Evolutionary conservation across 352 stramenopile species (phyloP), one percentile per base, ranked within the genome.

Genomic region (Aphanomyces euteiches): DNA sequence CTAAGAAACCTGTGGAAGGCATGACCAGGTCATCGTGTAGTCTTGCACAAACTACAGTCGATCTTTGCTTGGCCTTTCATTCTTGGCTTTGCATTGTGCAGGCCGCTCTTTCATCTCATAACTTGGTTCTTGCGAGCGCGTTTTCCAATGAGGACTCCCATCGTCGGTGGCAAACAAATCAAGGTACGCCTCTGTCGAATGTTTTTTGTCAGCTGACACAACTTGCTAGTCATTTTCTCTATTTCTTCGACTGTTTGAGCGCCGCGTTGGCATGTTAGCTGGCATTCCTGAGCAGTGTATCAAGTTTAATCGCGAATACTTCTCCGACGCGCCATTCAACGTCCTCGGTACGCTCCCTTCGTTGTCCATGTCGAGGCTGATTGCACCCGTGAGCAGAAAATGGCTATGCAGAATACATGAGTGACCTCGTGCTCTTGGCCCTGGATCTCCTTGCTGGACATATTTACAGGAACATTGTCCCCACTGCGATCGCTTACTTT

Each of bases 241-340:
- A 3, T 84, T 83, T n/a, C 34, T 83, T 12, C 77, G 74, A 12
- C 58, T 87, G 41, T 41, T 84, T 8, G 73, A 58, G 8, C 74
- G 73, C 38, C 76, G 81, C n/a, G 1, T 79, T 4, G 45, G 75
- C 34, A 76, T 75, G 34, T 54, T 81, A 41, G 70, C 78, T 5
- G 76, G 50, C 57, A 45, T 67, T 34, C 13, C 59, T 15, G 59
- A 67, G 41, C 39, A 67, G 43, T 67, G 39, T 34, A 50, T 67
- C 40, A 67, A 67, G 19, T 67, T 56, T 45, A 67, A 67, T n/a
- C 59, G 28, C 59, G 19, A 43, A 13, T 39, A 56, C 39, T 37
- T 53, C 21, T 67, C 59, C 10, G 41, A 56, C 12, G 17, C 7
- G 0, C 59, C 59, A 28, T 67, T 67, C 59, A 41, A 67, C 38